These are phyloP conservation scores for Suillus spraguei DNA, from an alignment of 768 basidiomycete genomes.

Conservation along the genomic window DNA sequence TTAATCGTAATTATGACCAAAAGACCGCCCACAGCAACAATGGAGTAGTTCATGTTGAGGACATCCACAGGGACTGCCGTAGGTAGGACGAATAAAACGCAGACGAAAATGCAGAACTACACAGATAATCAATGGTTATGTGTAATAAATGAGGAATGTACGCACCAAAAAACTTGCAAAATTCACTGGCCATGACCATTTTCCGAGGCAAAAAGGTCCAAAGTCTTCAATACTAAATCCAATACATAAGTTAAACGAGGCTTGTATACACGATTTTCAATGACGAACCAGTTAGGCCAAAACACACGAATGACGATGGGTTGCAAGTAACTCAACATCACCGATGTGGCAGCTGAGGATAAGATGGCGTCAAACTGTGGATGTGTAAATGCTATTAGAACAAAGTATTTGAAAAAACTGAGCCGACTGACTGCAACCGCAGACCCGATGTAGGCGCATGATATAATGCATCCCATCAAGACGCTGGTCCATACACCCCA, in stretches of 20 bases:
- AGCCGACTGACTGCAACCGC: constrained; percentile 47
- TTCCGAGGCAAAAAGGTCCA: constrained; percentile 55
- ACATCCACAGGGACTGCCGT: constrained; percentile 53
- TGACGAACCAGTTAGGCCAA: constrained; percentile 51
- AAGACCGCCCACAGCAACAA: constrained; percentile 53
- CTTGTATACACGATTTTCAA: constrained; percentile 27
- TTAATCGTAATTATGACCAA: constrained; percentile 45
- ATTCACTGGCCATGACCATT: constrained; percentile 56
- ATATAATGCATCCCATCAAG: constrained; percentile 53
- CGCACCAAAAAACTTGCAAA: constrained; percentile 47
- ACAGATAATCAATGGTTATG: constrained; percentile 1
- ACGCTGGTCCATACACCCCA: constrained; percentile 59
- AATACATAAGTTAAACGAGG: constrained; percentile 51
- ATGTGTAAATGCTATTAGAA: background rate
- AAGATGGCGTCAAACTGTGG: constrained; percentile 55
- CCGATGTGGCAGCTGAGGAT: constrained; percentile 57
- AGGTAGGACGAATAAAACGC: constrained; percentile 57
- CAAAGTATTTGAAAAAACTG: background rate
- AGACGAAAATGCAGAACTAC: constrained; percentile 56
- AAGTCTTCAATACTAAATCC: constrained; percentile 46
- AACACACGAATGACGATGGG: constrained; percentile 60
- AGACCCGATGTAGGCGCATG: constrained; percentile 61
- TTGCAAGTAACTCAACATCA: constrained; percentile 60
- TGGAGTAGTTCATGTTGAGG: constrained; percentile 60
- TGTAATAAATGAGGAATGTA: constrained; percentile 2